Evolutionary conservation across 495 filamentous ascomycete species (phyloP), one percentile per base, ranked within the genome.

Genomic region (Podospora comata): DNA sequence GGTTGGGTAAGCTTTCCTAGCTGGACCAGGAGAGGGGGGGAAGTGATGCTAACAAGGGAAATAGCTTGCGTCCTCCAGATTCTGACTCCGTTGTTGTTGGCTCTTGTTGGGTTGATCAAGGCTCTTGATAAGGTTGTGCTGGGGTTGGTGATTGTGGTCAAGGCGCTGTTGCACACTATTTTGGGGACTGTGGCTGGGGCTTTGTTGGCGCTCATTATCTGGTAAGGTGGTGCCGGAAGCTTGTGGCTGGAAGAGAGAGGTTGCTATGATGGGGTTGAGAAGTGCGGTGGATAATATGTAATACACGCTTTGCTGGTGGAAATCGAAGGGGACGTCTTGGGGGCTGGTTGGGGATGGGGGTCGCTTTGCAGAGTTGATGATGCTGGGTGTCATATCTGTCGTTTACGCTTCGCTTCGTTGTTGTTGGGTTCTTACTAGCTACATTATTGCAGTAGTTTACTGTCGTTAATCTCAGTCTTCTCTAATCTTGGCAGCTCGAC

Each of bases 91-190:
- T 69, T 79, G 28, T 67, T 79, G 44, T 55, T 79, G 23, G 67
- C 76, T 56, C 74, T 79, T n/a, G 72, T 73, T 39, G 72, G 71
- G 7, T 71, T 76, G 18, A 26, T 79, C 59, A 77, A 74, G 75
- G 61, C 69, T 44, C 75, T 80, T 15, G 76, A 80, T 66, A 70
- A 70, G 39, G 77, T 79, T 34, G 77, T 80, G 4, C 67, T 68
- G 27, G 77, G 74, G 13, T 48, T 78, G 11, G 70, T 80, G 26
- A 54, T 79, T 56, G 70, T 73, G 9, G 77, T 79, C 59, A 76
- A 75, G 67, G 69, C 67, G 55, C 71, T 80, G 64, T 65, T 73
- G 26, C 64, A 70, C 60, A 70, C 72, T 28, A 70, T 79, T 27
- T 74, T 80, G 15, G 71, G 73, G 27, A 71, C 71, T 34, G 74